A percentile compares a stretch with the other conserved stretches of the same genome.
These are phyloP conservation scores for Opeltia flavorubescens DNA, from an alignment of 495 filamentous ascomycete genomes.

Conservation along the genomic window DNA sequence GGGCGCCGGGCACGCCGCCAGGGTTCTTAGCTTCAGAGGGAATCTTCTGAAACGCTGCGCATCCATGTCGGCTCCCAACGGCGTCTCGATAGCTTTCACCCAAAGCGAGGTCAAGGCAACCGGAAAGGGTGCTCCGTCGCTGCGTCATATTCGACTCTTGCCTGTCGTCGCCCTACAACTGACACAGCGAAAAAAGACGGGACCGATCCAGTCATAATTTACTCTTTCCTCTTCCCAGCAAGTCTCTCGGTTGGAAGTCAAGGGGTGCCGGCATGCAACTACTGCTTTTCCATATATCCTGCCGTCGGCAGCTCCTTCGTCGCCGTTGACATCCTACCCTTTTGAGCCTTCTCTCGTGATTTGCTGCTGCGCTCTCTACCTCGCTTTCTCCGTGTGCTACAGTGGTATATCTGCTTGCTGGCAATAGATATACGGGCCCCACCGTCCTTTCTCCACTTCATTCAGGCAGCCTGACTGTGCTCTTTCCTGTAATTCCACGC, in stretches of 20 bases:
- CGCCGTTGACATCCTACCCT: not conserved
- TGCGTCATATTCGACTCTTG: conserved; percentile 4
- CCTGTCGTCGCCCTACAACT: not conserved
- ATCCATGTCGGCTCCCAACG: conserved; percentile 1
- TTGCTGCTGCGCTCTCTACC: not conserved
- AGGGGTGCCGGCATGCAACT: conserved; percentile 14
- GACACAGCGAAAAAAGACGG: conserved; percentile 1
- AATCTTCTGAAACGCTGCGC: conserved; percentile 1
- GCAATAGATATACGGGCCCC: conserved; percentile 9
- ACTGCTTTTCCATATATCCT: conserved; percentile 2
- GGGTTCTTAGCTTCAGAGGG: not conserved
- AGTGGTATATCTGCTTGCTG: conserved; percentile 2
- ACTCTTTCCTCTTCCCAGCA: not conserved
- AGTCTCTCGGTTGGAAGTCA: conserved; percentile 12
- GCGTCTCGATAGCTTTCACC: not conserved
- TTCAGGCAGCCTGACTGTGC: conserved; percentile 3
- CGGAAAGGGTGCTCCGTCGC: not conserved
- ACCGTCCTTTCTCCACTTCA: conserved; percentile 1
- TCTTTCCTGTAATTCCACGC: conserved; percentile 2
- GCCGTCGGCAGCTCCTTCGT: not conserved
- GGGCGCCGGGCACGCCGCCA: too few species aligned
- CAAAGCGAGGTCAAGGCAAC: not conserved
- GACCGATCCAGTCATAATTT: not conserved
- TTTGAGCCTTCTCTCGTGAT: conserved; percentile 1
- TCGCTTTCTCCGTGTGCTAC: conserved; percentile 7